Percentiles rank a stretch among this genome's conserved stretches.
Evolutionary conservation across 164 flowering plant species (phyloP).

Genomic region (Vitis labrusca): DNA sequence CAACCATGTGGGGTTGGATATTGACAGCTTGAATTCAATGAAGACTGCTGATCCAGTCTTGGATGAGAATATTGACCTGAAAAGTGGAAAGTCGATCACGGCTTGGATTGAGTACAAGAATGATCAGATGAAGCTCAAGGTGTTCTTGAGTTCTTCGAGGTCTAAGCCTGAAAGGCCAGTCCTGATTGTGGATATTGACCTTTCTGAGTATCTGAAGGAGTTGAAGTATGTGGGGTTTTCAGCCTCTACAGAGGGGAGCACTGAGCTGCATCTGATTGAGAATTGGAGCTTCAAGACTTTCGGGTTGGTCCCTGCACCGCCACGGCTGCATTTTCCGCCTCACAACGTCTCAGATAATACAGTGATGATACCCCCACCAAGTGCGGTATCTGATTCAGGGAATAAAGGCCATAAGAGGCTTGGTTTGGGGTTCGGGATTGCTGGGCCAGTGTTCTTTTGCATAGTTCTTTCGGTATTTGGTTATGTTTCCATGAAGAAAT

Average conservation of each 20-base stretch:
- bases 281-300: conserved; percentile 69
- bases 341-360: conserved; percentile 66
- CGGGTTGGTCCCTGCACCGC: conserved; percentile 39
- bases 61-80: conserved; percentile 49
- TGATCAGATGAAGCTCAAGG: conserved; percentile 38
- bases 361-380: conserved; percentile 29
- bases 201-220: conserved; percentile 49
- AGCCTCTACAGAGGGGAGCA: conserved; percentile 85
- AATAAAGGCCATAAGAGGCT: conserved; percentile 33
- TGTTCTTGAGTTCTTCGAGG: conserved; percentile 62
- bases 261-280: conserved; percentile 66
- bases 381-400: conserved; percentile 25
- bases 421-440: conserved; percentile 64
- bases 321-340: conserved; percentile 25
- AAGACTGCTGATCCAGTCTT: conserved; percentile 40
- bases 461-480: conserved; percentile 45
- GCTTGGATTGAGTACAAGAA: conserved; percentile 80
- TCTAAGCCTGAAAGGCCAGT: conserved; percentile 55
- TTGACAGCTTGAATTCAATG: conserved; percentile 57
- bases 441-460: conserved; percentile 49
- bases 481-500: conserved; percentile 53
- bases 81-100: conserved; percentile 68
- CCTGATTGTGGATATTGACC: conserved; percentile 46
- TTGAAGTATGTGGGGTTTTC: conserved; percentile 76
- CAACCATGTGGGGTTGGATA: conserved; percentile 79